These are phyloP conservation scores for Acmispon strigosus DNA, from an alignment of 306 rosid genomes.

Conservation along the genomic window DNA sequence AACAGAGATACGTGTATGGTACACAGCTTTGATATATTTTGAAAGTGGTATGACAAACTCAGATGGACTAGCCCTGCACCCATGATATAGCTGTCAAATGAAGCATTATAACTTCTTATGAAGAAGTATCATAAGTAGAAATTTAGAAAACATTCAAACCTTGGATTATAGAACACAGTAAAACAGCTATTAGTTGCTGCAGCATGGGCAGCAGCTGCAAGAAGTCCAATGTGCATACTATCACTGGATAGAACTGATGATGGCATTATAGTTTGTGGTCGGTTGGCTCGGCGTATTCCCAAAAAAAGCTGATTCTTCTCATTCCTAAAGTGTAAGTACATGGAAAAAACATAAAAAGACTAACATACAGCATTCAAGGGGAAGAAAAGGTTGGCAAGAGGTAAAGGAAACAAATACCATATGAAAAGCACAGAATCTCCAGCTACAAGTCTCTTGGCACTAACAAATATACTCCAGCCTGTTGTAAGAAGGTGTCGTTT, in stretches of 20 bases:
- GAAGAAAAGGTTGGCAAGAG: neutral
- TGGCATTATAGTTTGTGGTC: slow-evolving; percentile 93
- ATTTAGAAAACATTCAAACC: slow-evolving; percentile 38
- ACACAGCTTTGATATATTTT: slow-evolving; percentile 82
- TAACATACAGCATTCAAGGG: neutral
- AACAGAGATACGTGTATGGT: slow-evolving; percentile 89
- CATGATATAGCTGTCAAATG: slow-evolving; percentile 24
- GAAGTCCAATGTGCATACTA: slow-evolving; percentile 97
- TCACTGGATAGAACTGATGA: slow-evolving; percentile 90
- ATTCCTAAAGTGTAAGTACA: slow-evolving; percentile 45
- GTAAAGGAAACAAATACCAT: slow-evolving; percentile 45
- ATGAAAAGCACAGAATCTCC: slow-evolving; percentile 96
- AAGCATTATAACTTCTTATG: slow-evolving; percentile 9
- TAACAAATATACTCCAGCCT: slow-evolving; percentile 95
- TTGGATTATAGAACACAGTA: slow-evolving; percentile 83
- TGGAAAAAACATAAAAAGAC: neutral
- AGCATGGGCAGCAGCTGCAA: slow-evolving; percentile 97
- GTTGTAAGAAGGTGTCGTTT: slow-evolving; percentile 95
- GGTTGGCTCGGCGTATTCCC: slow-evolving; percentile 82
- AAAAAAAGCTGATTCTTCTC: slow-evolving; percentile 90
- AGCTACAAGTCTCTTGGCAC: slow-evolving; percentile 91
- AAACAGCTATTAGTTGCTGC: slow-evolving; percentile 90
- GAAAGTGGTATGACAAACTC: slow-evolving; percentile 87
- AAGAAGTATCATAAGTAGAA: neutral
- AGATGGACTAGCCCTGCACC: slow-evolving; percentile 90